Evolutionary conservation across 2,329 filamentous ascomycete species (phyloP), one percentile per base, ranked within the genome.

Genomic region (Fusarium tjaetaba): DNA sequence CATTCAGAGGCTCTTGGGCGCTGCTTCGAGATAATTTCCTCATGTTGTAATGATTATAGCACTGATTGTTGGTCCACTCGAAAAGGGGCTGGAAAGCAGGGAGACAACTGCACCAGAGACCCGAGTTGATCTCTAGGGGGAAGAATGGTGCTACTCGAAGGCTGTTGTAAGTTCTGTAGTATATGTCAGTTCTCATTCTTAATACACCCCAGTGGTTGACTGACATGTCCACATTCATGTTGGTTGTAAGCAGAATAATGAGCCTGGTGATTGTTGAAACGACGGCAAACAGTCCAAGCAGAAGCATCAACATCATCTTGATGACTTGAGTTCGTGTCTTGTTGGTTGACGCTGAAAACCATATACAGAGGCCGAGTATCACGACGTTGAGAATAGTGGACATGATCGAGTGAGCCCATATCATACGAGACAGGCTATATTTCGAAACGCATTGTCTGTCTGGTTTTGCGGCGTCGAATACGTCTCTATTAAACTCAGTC

Each of bases 31-130:
- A 75, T 22, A 73, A 56, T 49, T 78, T 78, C 42, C 68, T 70
- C 38, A 73, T 70, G 10, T 38, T 74, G 59, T 73, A 72, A 18
- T 68, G 49, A 66, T 62, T 26, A 28, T 57, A 61, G 36, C 53
- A 70, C 26, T 61, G 65, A 10, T 67, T 56, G 32, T 69, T 60
- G 59, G 66, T 46, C 41, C 60, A 20, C 48, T 83, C 80, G 11
- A 83, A 65, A 22, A 85, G 63, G 5, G 83, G 82, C 43, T 85
- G 83, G 16, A 85, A 70, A 5, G 83, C 79, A 8, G 83, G 82
- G 43, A 85, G 82, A 67, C 83, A 85, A 18, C 79, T 78, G 51
- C 82, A 82, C 83, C 84, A 85, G 36, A 85, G 76, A n/a, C 83
- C 84, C 48, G 83, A 76, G 65, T 85, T 83, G 48, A 80, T 78